These are phyloP conservation scores for Aureobasidium leucospermi DNA, from an alignment of 2,329 filamentous ascomycete species.

Conservation along the genomic window DNA sequence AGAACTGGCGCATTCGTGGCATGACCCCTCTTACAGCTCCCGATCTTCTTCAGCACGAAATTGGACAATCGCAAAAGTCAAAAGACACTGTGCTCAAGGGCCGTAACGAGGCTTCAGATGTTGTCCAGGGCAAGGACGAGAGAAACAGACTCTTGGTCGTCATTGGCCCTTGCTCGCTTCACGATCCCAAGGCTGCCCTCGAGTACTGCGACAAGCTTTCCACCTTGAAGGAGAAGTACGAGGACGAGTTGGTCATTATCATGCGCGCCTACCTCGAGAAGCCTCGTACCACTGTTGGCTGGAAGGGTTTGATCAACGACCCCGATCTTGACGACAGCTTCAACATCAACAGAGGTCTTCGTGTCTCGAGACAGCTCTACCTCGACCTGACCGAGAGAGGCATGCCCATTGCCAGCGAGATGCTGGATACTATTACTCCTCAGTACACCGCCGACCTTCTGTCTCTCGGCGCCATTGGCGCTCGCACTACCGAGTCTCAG, in stretches of 20 bases:
- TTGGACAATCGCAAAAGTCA: constrained; percentile 50
- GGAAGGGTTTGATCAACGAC: constrained; percentile 98
- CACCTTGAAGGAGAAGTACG: constrained; percentile 76
- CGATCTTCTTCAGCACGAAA: constrained; percentile 91
- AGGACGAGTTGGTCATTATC: constrained; percentile 83
- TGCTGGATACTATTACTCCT: constrained; percentile 96
- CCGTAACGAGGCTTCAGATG: constrained; percentile 52
- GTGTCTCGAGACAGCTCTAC: constrained; percentile 81
- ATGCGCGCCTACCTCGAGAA: constrained; percentile 99
- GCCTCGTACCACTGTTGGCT: constrained; percentile 92
- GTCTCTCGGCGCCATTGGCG: constrained; percentile 86
- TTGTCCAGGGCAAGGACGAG: constrained; percentile 53
- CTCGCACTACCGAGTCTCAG: constrained; percentile 94
- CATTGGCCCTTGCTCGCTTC: constrained; percentile 93
- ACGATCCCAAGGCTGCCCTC: constrained; percentile 83
- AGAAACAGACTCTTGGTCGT: constrained; percentile 63
- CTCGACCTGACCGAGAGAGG: constrained; percentile 84
- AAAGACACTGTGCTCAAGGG: constrained; percentile 51
- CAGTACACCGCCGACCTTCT: constrained; percentile 93
- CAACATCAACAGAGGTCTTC: constrained; percentile 97
- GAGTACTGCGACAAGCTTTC: constrained; percentile 86
- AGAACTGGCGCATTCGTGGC: constrained; percentile 57
- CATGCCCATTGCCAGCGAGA: constrained; percentile 95
- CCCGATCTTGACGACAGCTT: constrained; percentile 97
- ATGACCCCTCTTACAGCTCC: constrained; percentile 90